Evolutionary conservation across 2,329 filamentous ascomycete species (phyloP).

Genomic region (Bisporella sp.): DNA sequence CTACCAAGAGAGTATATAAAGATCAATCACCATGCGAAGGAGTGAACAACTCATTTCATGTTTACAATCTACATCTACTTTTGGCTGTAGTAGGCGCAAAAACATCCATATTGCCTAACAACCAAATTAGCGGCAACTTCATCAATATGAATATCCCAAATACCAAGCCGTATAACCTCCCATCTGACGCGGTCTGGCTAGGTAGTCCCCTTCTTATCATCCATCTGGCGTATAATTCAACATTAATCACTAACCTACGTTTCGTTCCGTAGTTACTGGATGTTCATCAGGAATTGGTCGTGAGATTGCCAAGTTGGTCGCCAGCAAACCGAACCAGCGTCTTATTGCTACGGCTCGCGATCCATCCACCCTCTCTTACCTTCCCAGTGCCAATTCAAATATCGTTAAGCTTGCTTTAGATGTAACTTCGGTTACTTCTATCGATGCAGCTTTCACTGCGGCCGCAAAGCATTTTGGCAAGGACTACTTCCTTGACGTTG

Average conservation of each 20-base stretch:
- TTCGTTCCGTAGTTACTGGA: constrained; percentile 35
- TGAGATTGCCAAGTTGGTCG: constrained; percentile 32
- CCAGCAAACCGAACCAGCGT: constrained; percentile 31
- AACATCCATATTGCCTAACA: no score
- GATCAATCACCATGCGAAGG: no score
- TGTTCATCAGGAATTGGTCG: constrained; percentile 42
- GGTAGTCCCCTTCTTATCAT: constrained; percentile 22
- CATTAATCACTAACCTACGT: constrained; percentile 8
- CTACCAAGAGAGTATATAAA: no score
- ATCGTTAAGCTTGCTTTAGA: constrained; percentile 41
- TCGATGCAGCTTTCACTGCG: constrained; percentile 27
- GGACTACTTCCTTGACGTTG: constrained; percentile 50
- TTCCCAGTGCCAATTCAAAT: constrained; percentile 29
- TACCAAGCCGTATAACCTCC: constrained; percentile 27
- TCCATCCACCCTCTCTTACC: constrained; percentile 31
- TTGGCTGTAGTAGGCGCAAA: no score
- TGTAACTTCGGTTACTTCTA: constrained; percentile 35
- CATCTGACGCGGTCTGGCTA: constrained; percentile 33
- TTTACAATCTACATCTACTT: no score
- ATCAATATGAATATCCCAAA: constrained; percentile 26
- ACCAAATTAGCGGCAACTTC: neutral
- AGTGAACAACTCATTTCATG: no score
- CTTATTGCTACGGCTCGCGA: constrained; percentile 44
- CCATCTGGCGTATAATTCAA: neutral
- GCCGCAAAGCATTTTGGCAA: constrained; percentile 29